Base-by-base conservation (phyloP, 331 rosid species). In the Prunus yedoensis region DNA sequence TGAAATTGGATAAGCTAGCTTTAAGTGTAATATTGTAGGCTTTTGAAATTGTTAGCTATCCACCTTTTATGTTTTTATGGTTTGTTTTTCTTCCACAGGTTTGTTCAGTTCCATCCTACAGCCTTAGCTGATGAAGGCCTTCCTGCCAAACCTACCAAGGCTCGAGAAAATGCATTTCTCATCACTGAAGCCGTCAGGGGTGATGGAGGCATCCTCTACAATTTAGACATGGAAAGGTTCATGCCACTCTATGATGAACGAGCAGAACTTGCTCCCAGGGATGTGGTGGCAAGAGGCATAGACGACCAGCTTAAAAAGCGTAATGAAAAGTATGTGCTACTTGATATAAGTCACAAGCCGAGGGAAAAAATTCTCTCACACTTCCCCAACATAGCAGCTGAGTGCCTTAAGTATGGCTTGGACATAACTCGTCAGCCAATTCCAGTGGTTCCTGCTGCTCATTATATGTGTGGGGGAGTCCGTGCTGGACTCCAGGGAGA, bases 81-180 rank as follows among this genome's bases (percentile, higher is more conserved):
- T 75, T 70, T n/a, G 32, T 65, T 54, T 70, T 74, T 75, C 45
- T 64, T 50, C 58, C 25, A 61, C 89, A 94, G 99, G 86, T 94
- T 91, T 85, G 97, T 94, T 66, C 97, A 90, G 84, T 94, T 92
- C 85, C 99, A 94, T 71, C 99, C 99, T 10, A 94, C 97, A 9
- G 96, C 99, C 47, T 89, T 94, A 74, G 95, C 97, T n/a, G 97
- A 94, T 62, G 95, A 92, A 80, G 97, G 96, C 60, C 97, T 94
- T 82, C 97, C 93, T 20, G 41, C 83, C 57, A 80, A 83, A 83
- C 87, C 89, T 68, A 53, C 72, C 74, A 77, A 83, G 78, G 73
- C 89, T 10, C 71, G 95, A 77, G 97, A 89, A 45, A 92, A 92
- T 75, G 92, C 93, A 45, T 90, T 92, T 86, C 92, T 94, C 82